Evolutionary conservation across 2,329 filamentous ascomycete species (phyloP), one percentile per base, ranked within the genome.

Genomic region (Davidsoniella eucalypti): DNA sequence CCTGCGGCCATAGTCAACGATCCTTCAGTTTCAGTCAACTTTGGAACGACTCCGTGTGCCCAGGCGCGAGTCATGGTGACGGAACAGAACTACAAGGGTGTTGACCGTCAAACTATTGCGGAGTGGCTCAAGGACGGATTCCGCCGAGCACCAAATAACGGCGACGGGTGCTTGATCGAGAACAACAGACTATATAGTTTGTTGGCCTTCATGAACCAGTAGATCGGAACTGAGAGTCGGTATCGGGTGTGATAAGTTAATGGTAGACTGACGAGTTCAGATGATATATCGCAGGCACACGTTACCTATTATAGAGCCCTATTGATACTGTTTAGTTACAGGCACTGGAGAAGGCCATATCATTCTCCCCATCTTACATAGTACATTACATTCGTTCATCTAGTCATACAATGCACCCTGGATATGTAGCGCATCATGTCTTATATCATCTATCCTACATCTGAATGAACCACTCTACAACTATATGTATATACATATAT

Each of bases 31-130:
- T 4, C 21, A 9, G 50, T 16, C 23, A 36, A 17, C 5, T 29
- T 17, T 5, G 51, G 51, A n/a, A 65, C 62, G 2, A 62, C 60
- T 0, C 56, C 57, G 4, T 65, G 63, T 50, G 55, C 55, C 1
- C 59, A 61, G 17, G 63, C 63, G 4, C 63, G 61, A 39, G 51
- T 56, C 2, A 58, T 65, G 38, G 59, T 65, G 18, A 47, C 56
- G 36, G 56, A 63, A 52, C 58, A 61, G 40, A 63, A 63, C 46
- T 59, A 57, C 52, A 56, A 56, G 36, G 58, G 58, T 7, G 44
- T 61, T 16, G 58, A 55, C 9, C 39, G 43, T 5, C 17, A 23
- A 16, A 44, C 46, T 16, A 54, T 63, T n/a, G 51, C 49, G 33
- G 42, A 45, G 12, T 62, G 56, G 57, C 54, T 64, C 8, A 53